These are phyloP conservation scores for Amphichorda felina DNA, from an alignment of 2,329 filamentous ascomycete genomes.

Conservation along the genomic window DNA sequence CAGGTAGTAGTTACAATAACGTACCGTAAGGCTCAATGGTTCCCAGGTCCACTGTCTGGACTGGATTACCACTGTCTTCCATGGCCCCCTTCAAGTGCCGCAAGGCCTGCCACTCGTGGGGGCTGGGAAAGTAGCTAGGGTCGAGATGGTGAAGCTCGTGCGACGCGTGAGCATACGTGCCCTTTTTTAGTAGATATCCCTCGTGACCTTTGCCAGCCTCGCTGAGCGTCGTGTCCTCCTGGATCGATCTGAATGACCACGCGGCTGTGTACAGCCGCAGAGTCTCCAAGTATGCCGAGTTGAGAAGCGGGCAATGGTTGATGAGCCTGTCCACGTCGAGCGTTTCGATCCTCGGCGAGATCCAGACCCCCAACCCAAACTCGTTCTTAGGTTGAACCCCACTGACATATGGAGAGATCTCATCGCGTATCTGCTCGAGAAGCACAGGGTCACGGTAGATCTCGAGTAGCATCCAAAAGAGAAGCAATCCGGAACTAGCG, in stretches of 20 bases:
- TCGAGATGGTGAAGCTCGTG: slow-evolving; percentile 22
- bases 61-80: slow-evolving; percentile 12
- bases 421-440: slow-evolving; percentile 22
- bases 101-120: slow-evolving; percentile 20
- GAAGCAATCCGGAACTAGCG: slow-evolving; percentile 22
- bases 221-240: slow-evolving; percentile 18
- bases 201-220: slow-evolving; percentile 10
- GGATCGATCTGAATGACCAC: slow-evolving; percentile 17
- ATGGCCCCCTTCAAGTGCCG: slow-evolving; percentile 17
- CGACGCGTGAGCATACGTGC: slow-evolving; percentile 19
- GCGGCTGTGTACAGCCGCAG: slow-evolving; percentile 23
- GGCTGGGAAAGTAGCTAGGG: slow-evolving; percentile 17
- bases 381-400: slow-evolving; percentile 20
- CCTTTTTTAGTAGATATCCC: slow-evolving; percentile 18
- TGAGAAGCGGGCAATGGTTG: slow-evolving; percentile 22
- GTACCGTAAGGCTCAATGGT: slow-evolving; percentile 20
- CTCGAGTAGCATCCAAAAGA: slow-evolving; percentile 28
- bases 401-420: slow-evolving; percentile 20
- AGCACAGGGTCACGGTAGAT: slow-evolving; percentile 24
- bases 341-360: slow-evolving; percentile 18
- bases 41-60: slow-evolving; percentile 10
- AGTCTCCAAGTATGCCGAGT: slow-evolving; percentile 27
- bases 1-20: slow-evolving; percentile 5
- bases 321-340: slow-evolving; percentile 23
- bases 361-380: slow-evolving; percentile 21